A percentile compares a stretch with the other conserved stretches of the same genome.
Evolutionary conservation across 352 stramenopile species (phyloP).

Genomic region (Phytophthora multivora): DNA sequence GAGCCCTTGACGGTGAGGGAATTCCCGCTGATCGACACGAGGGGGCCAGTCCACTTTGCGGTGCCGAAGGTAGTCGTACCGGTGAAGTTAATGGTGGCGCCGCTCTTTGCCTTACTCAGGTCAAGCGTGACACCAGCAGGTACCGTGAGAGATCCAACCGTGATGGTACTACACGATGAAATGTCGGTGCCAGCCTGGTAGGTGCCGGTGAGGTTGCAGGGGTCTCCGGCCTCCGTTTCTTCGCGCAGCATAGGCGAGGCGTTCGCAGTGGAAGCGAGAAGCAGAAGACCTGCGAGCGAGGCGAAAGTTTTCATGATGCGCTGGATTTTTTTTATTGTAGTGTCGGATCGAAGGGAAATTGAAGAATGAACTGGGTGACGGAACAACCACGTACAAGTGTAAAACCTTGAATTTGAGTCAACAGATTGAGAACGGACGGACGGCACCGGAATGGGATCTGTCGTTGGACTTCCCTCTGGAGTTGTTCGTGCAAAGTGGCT

Average conservation of each 20-base stretch:
- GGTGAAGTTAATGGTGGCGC: conserved; percentile 32
- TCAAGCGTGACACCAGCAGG: conserved; percentile 38
- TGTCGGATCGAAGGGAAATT: background rate
- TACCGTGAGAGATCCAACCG: conserved; percentile 27
- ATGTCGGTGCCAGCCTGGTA: conserved; percentile 35
- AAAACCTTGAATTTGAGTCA: conserved; percentile 11
- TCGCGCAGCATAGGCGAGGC: conserved; percentile 22
- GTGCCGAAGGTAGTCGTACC: conserved; percentile 40
- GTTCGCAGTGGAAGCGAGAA: conserved; percentile 2
- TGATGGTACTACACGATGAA: conserved; percentile 29
- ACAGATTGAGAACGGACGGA: background rate
- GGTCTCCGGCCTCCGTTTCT: conserved; percentile 14
- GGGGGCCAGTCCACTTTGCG: conserved; percentile 29
- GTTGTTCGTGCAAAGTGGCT: background rate
- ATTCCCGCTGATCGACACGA: conserved; percentile 26
- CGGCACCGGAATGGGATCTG: conserved; percentile 13
- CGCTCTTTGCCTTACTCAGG: conserved; percentile 29
- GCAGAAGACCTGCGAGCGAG: background rate
- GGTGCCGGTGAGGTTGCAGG: conserved; percentile 29
- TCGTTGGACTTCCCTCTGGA: conserved; percentile 4
- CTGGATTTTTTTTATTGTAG: background rate
- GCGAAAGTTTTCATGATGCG: conserved; percentile 28
- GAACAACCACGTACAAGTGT: background rate
- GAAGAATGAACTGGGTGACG: conserved; percentile 1
- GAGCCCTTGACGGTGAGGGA: conserved; percentile 27